phyloP scores from a whole-genome alignment of 768 basidiomycete species.

The Suillus bovinus region DNA sequence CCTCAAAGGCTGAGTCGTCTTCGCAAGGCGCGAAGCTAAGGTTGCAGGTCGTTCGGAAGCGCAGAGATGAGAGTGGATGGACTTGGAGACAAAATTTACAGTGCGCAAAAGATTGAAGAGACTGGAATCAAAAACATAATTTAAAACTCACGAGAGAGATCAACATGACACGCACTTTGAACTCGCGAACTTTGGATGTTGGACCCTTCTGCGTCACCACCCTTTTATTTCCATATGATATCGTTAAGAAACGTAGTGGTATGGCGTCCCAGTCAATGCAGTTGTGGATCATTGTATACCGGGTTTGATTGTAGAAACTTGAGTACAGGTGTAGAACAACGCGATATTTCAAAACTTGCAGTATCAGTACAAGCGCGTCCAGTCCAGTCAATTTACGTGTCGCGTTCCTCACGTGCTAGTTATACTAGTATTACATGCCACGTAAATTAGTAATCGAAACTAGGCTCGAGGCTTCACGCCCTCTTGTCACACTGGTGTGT shows the following conservation, averaged over 20 bases:
- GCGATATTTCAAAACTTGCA: neutral
- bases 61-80: neutral
- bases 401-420: conserved; percentile 3
- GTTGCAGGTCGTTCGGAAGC: conserved; percentile 3
- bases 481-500: too few relatives aligned
- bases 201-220: neutral
- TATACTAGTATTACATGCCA: too few relatives aligned
- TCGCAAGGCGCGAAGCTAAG: neutral
- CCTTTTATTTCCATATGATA: neutral
- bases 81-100: neutral
- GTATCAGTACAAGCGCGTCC: neutral
- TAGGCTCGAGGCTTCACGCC: too few relatives aligned
- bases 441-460: too few relatives aligned
- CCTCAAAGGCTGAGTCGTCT: neutral
- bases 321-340: neutral
- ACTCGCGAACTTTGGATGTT: neutral
- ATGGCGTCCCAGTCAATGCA: conserved; percentile 26
- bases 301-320: neutral
- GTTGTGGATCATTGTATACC: conserved; percentile 22
- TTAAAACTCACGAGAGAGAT: neutral
- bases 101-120: neutral
- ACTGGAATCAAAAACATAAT: neutral
- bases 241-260: conserved; percentile 20
- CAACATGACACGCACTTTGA: neutral
- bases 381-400: neutral